Evolutionary conservation across 2,329 filamentous ascomycete genomes (phyloP), one percentile per base, ranked within the genome.

Genomic region (Spiromastix sp.): DNA sequence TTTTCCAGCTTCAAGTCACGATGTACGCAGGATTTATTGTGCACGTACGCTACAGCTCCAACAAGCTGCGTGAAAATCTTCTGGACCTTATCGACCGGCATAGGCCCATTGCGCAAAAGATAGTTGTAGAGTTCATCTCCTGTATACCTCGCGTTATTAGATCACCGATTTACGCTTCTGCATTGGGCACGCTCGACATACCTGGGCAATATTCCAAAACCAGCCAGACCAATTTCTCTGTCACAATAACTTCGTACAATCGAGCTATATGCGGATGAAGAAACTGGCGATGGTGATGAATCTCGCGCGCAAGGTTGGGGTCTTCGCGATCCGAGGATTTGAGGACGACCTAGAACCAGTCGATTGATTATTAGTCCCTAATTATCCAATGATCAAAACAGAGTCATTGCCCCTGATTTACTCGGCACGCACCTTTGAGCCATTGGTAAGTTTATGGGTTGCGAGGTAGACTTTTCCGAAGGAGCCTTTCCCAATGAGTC

Each of bases 381-480:
- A 30, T 19, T 15, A 27, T 15, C 17, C 4, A 20, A 15, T 5
- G 16, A 10, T 9, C 10, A 19, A 22, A 34, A n/a, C 19, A 8
- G 22, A 34, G 20, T 24, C 21, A 30, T 13, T 12, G 28, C 13
- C 16, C 7, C 7, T 18, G 7, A 30, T 18, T 18, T 30, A 7
- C 10, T 30, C 12, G 13, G 28, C 3, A 17, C 16, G 15, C 15
- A 89, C 86, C 77, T 95, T 96, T 56, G 87, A 94, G 53, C 87
- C 89, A 77, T 95, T 95, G 53, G 85, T 96, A 60, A 98, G 85
- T 61, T 95, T 96, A 62, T 98, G 91, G 30, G 80, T 78, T 39
- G 89, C 91, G 40, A 98, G 72, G 60, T 98, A 98, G 52, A 98
- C 91, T 64, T 95, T 96, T 51, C 91, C 91, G 62, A 98, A 98